A percentile compares a stretch with the other conserved stretches of the same genome.
These are phyloP conservation scores for Dillenia suffruticosa DNA, from an alignment of 164 flowering plant genomes.

Conservation along the genomic window DNA sequence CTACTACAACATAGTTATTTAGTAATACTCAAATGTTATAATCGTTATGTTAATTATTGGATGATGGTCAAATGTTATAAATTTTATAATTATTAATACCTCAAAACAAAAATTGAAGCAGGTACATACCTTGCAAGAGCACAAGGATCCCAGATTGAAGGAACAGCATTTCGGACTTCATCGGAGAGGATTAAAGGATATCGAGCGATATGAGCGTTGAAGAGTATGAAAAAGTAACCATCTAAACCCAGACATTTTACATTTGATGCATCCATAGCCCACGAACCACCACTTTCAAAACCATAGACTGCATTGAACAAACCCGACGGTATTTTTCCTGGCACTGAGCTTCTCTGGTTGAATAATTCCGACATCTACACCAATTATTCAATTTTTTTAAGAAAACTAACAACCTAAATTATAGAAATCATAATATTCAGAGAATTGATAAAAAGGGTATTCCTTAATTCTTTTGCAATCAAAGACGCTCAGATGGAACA, in stretches of 20 bases:
- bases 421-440: too few relatives aligned
- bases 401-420: not conserved
- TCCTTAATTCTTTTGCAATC: too few relatives aligned
- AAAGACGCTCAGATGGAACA: too few relatives aligned
- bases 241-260: constrained; percentile 64
- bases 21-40: too few relatives aligned
- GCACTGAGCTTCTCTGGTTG: constrained; percentile 43
- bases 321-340: constrained; percentile 81
- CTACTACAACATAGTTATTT: too few relatives aligned
- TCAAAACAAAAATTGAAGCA: not conserved
- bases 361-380: constrained; percentile 75
- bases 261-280: constrained; percentile 63
- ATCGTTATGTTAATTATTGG: too few relatives aligned
- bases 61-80: too few relatives aligned
- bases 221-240: constrained; percentile 54
- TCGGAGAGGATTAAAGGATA: constrained; percentile 55
- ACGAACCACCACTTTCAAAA: constrained; percentile 57
- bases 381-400: not conserved
- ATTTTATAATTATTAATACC: not conserved
- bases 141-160: constrained; percentile 70
- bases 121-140: constrained; percentile 61
- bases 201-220: constrained; percentile 51
- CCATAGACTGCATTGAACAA: constrained; percentile 68
- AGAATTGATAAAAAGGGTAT: too few relatives aligned
- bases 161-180: constrained; percentile 64